Evolutionary conservation across 129 eudicot species (phyloP).

Genomic region (Flaveria robusta): DNA sequence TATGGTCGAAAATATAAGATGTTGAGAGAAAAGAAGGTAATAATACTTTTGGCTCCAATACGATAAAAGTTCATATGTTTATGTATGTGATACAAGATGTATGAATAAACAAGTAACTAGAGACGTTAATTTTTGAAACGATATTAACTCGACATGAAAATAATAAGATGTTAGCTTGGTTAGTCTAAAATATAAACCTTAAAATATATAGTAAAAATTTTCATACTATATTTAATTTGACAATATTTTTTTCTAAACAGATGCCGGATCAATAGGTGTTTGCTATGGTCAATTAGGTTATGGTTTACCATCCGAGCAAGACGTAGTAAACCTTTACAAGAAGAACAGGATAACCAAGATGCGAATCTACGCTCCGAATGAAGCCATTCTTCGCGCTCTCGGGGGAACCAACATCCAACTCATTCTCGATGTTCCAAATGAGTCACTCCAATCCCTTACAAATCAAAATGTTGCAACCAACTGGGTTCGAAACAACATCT

Average conservation of each 20-base stretch:
- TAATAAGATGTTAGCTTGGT: too few species aligned
- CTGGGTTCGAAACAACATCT: conserved; percentile 42
- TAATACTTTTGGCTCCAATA: too few species aligned
- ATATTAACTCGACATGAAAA: too few species aligned
- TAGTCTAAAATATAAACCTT: too few species aligned
- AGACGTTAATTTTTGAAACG: too few species aligned
- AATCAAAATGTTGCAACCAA: conserved; percentile 22
- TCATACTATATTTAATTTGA: too few species aligned
- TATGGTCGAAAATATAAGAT: too few species aligned
- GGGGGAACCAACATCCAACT: conserved; percentile 39
- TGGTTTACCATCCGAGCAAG: conserved; percentile 39
- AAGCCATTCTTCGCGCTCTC: conserved; percentile 35
- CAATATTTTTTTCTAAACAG: conserved; percentile 15
- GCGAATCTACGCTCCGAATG: conserved; percentile 40
- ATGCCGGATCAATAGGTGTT: conserved; percentile 37
- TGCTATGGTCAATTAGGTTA: conserved; percentile 36
- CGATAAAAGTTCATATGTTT: too few species aligned
- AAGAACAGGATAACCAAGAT: conserved; percentile 30
- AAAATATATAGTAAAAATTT: too few species aligned
- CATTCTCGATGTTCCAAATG: conserved; percentile 41
- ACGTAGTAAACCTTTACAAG: conserved; percentile 33
- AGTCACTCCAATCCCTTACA: conserved; percentile 26
- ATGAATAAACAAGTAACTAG: too few species aligned
- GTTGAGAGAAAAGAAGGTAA: too few species aligned
- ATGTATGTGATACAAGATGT: too few species aligned